These are phyloP conservation scores for Lumnitzera littorea DNA, from an alignment of 345 rosid species.

Conservation along the genomic window DNA sequence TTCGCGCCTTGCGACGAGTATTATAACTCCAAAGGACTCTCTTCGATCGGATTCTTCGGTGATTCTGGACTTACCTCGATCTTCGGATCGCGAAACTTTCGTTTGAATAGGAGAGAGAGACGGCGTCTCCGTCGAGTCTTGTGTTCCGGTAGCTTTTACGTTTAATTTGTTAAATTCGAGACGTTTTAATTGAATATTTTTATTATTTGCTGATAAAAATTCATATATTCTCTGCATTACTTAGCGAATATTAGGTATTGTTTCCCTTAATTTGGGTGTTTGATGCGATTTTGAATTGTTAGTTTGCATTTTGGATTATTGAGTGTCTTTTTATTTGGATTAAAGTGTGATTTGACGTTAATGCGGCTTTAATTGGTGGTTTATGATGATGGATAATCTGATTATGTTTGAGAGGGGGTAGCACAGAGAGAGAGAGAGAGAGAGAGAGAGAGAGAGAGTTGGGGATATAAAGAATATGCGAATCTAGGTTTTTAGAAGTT, in stretches of 20 bases:
- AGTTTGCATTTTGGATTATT: slow-evolving; percentile 1
- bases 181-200: background rate
- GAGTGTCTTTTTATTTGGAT: background rate
- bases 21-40: slow-evolving; percentile 22
- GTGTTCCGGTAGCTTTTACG: slow-evolving; percentile 5
- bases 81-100: slow-evolving; percentile 9
- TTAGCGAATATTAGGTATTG: background rate
- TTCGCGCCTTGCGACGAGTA: slow-evolving; percentile 37
- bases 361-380: slow-evolving; percentile 1
- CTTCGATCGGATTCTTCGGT: slow-evolving; percentile 9
- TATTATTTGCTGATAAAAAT: background rate
- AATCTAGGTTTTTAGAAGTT: background rate
- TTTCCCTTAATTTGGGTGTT: slow-evolving; percentile 1
- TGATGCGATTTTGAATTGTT: slow-evolving; percentile 1
- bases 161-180: background rate
- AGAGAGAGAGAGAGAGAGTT: background rate
- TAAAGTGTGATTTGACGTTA: slow-evolving; percentile 2
- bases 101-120: slow-evolving; percentile 13
- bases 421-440: no score
- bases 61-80: slow-evolving; percentile 11
- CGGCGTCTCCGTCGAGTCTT: slow-evolving; percentile 7
- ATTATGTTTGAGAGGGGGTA: background rate
- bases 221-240: background rate
- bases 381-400: slow-evolving; percentile 3
- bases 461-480: slow-evolving; percentile 1